Evolutionary conservation across 139 green algal genomes (phyloP).

Genomic region (Desmodesmus armatus): DNA sequence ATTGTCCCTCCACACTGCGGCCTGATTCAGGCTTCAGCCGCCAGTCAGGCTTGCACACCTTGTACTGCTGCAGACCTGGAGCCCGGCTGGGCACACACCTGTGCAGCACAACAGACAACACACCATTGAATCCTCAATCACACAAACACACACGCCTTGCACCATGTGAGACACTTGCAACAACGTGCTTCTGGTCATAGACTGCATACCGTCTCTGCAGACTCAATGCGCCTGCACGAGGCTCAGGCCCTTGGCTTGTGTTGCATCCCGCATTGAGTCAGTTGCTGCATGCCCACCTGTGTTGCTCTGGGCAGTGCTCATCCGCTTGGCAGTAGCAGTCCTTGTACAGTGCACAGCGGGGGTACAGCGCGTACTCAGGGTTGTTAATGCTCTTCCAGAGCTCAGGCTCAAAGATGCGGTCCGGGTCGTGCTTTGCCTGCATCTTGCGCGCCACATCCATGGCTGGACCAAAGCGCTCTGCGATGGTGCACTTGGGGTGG

Average conservation of each 20-base stretch:
- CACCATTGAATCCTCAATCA: no score
- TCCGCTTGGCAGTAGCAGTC: constrained; percentile 39
- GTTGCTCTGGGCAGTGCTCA: constrained; percentile 20
- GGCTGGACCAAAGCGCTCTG: background rate
- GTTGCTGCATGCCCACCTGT: constrained; percentile 2
- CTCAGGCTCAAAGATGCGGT: constrained; percentile 35
- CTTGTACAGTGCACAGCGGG: constrained; percentile 11
- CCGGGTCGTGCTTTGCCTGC: constrained; percentile 31
- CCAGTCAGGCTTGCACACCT: constrained; percentile 47
- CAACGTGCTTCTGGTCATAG: no score
- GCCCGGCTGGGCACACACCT: constrained; percentile 10
- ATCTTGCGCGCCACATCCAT: constrained; percentile 7
- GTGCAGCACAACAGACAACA: no score
- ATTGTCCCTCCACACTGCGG: no score
- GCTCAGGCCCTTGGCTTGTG: no score
- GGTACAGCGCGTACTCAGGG: background rate
- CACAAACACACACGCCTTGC: no score
- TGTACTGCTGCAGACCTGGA: constrained; percentile 25
- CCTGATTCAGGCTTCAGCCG: background rate
- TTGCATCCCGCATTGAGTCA: no score
- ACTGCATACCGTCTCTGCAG: no score
- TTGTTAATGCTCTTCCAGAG: constrained; percentile 14
- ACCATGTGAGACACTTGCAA: no score
- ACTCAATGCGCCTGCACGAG: no score
- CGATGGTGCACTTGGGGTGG: constrained; percentile 29